Evolutionary conservation across 306 rosid species (phyloP), one percentile per base, ranked within the genome.

Genomic region (Vicia sativa): DNA sequence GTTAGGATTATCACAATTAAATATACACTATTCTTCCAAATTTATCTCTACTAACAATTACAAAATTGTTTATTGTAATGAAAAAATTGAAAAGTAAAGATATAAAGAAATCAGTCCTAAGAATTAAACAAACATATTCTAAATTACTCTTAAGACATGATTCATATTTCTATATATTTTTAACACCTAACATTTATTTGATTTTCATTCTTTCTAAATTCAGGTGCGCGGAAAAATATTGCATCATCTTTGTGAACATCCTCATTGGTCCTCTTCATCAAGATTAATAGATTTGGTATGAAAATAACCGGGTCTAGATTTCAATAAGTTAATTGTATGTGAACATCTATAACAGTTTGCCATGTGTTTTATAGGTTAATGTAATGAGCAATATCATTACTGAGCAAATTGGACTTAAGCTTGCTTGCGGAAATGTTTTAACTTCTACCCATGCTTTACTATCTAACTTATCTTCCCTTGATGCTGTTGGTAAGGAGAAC

Each of bases 151-250:
- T 59, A 5, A 35, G 67, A 41, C 29, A 8, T 26, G 31, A 19
- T 35, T 41, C 19, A 39, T n/a, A 35, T 62, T 41, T 59, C 28
- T 35, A 13, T 59, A 15, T 59, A 57, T 28, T 58, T 58, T 43
- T 15, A 9, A 35, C 44, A 59, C 11, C 25, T 41, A 11, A 3
- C 18, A 19, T 74, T 60, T 45, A 13, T 53, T 16, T 79, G 60
- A 26, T 62, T 61, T 48, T 44, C 41, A 6, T 76, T 55, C 62
- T 67, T 57, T 37, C 75, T 61, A 67, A 50, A 70, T 75, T 62
- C 70, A 92, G 98, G 95, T 89, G 56, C 72, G 80, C 41, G 98
- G 79, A 73, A 74, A 83, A 71, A 81, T 92, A 65, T 69, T 87
- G 48, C 73, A 78, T 37, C 71, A 74, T 72, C 95, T 92, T 60